phyloP scores from a whole-genome alignment of 139 green algal species.

The Ettlia oleoabundans region DNA sequence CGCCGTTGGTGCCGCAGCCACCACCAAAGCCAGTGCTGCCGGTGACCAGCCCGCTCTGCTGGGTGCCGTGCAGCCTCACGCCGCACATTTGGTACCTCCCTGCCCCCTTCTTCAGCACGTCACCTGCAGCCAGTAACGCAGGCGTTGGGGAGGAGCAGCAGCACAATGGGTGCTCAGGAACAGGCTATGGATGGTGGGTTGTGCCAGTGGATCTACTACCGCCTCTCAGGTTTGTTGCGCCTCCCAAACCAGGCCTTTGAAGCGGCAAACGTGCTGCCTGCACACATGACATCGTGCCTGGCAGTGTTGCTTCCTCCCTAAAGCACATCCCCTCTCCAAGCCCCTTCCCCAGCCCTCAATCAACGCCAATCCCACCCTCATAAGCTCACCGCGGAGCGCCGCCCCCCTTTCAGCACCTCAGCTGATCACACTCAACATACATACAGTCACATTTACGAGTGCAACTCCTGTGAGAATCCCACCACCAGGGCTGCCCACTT shows the following conservation, averaged over 20 bases:
- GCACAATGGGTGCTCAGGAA: not conserved
- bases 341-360: no score
- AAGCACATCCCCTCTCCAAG: no score
- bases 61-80: not conserved
- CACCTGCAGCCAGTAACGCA: not conserved
- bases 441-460: not conserved
- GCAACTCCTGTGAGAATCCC: conserved; percentile 43
- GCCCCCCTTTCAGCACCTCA: no score
- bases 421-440: not conserved
- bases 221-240: not conserved
- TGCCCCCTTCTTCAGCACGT: conserved; percentile 28
- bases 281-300: no score
- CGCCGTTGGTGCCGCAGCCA: not conserved
- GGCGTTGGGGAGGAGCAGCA: not conserved
- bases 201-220: not conserved
- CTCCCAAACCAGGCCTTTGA: no score
- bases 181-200: not conserved
- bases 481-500: no score
- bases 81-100: conserved; percentile 24
- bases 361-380: no score
- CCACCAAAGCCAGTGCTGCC: not conserved
- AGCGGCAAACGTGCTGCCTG: no score
- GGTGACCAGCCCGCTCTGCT: no score
- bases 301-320: no score
- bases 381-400: no score